Percentiles rank a stretch among this genome's conserved stretches.
phyloP scores from a whole-genome alignment of 305 asterid species.

The Euphrasia arctica region DNA sequence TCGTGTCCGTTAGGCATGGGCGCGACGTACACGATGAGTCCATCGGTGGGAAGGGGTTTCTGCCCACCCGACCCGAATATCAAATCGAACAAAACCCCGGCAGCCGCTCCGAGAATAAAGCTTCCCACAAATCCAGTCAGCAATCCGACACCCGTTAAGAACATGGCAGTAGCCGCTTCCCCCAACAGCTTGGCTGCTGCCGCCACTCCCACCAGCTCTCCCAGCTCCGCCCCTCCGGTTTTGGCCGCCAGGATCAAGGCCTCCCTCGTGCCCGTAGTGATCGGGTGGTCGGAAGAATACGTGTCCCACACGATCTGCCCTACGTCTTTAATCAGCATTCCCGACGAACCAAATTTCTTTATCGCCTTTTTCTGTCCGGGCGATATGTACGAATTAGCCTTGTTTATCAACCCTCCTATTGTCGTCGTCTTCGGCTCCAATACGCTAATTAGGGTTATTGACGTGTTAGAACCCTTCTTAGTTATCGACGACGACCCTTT shows the following conservation, averaged over 20 bases:
- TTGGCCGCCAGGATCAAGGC: neutral
- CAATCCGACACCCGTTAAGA: neutral
- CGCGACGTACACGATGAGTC: neutral
- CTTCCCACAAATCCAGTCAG: neutral
- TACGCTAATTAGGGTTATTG: no score
- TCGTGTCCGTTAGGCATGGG: conserved; percentile 1
- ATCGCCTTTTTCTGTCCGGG: no score
- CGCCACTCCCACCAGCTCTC: neutral
- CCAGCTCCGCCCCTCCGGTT: neutral
- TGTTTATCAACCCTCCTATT: no score
- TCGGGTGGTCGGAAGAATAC: neutral
- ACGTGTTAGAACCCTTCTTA: no score
- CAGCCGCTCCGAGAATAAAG: neutral
- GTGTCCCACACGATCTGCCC: neutral
- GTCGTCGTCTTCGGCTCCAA: no score
- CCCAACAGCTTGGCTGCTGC: neutral
- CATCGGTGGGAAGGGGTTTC: neutral
- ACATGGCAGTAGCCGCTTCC: neutral
- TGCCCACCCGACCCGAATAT: neutral
- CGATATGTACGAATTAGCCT: no score
- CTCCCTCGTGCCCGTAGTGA: neutral
- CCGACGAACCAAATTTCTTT: neutral
- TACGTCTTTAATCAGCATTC: neutral
- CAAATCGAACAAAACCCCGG: neutral
- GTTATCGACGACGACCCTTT: no score